These are phyloP conservation scores for Cryptococcus deneoformans DNA, from an alignment of 1,284 basidiomycete genomes.

Conservation along the genomic window DNA sequence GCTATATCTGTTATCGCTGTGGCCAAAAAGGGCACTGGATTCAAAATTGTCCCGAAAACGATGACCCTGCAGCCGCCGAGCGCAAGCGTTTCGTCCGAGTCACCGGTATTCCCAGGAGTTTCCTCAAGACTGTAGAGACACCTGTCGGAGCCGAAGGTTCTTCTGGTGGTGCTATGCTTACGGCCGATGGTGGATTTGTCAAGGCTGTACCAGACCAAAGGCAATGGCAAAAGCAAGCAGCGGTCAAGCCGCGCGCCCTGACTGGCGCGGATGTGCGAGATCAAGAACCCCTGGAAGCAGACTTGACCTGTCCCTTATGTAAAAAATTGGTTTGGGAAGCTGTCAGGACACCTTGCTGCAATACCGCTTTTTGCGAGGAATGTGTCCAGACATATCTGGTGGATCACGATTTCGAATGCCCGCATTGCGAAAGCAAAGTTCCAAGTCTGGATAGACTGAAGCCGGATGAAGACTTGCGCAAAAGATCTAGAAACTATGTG, in stretches of 20 bases:
- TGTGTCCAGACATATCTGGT: constrained; percentile 87
- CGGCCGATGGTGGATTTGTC: constrained; percentile 74
- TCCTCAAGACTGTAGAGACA: constrained; percentile 86
- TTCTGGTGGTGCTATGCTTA: constrained; percentile 83
- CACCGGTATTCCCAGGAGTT: constrained; percentile 91
- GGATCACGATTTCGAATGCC: constrained; percentile 90
- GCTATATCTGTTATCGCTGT: constrained; percentile 99
- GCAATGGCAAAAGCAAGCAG: constrained; percentile 75
- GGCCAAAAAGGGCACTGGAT: constrained; percentile 99
- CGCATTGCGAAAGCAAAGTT: constrained; percentile 80
- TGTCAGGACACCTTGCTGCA: constrained; percentile 87
- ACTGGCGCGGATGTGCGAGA: constrained; percentile 52
- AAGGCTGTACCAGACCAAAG: constrained; percentile 89
- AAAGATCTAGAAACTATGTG: constrained; percentile 74
- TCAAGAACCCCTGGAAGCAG: constrained; percentile 66
- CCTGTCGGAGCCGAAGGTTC: constrained; percentile 62
- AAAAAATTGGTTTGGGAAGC: constrained; percentile 86
- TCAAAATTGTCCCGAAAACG: constrained; percentile 86
- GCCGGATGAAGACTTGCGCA: constrained; percentile 72
- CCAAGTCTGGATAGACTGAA: constrained; percentile 77
- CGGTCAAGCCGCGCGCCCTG: constrained; percentile 66
- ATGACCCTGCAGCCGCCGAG: constrained; percentile 70
- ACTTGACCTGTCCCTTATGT: constrained; percentile 82
- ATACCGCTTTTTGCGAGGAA: constrained; percentile 89
- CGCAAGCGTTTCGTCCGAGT: constrained; percentile 95